Percentiles rank a stretch among this genome's conserved stretches.
These are phyloP conservation scores for Medicago lupulina DNA, from an alignment of 306 rosid genomes.

Conservation along the genomic window DNA sequence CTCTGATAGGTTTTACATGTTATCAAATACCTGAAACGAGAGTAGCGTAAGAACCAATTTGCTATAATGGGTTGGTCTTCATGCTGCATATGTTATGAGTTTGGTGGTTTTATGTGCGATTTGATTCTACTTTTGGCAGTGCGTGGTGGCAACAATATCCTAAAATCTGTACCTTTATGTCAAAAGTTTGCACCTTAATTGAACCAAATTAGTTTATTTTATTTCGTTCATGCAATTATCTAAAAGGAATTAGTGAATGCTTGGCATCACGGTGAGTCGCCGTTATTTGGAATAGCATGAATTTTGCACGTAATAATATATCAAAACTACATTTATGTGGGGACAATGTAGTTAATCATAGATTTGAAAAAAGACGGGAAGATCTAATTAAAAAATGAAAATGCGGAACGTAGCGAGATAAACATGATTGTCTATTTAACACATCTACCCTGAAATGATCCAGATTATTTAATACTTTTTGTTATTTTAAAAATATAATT, in stretches of 20 bases:
- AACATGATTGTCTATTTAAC: too few species aligned
- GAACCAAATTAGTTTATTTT: not conserved
- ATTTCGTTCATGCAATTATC: not conserved
- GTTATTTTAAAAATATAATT: too few species aligned
- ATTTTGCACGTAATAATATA: too few species aligned
- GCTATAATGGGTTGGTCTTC: not conserved
- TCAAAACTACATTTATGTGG: too few species aligned
- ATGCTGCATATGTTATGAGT: not conserved
- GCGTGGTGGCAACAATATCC: not conserved
- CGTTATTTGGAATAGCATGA: too few species aligned
- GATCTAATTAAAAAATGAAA: too few species aligned
- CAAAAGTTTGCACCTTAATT: not conserved
- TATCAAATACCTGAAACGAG: not conserved
- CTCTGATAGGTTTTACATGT: not conserved
- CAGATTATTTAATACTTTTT: too few species aligned
- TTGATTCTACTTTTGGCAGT: not conserved
- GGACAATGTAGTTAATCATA: not conserved
- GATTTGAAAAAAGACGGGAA: not conserved
- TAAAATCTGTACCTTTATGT: not conserved
- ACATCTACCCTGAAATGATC: too few species aligned
- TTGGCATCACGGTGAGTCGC: too few species aligned
- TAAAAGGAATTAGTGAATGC: not conserved
- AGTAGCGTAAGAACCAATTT: not conserved
- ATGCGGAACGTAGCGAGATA: too few species aligned
- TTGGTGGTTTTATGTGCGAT: not conserved